Base-by-base conservation (phyloP, 2,329 filamentous ascomycete genomes). In the Neopestalotiopsis sp. region DNA sequence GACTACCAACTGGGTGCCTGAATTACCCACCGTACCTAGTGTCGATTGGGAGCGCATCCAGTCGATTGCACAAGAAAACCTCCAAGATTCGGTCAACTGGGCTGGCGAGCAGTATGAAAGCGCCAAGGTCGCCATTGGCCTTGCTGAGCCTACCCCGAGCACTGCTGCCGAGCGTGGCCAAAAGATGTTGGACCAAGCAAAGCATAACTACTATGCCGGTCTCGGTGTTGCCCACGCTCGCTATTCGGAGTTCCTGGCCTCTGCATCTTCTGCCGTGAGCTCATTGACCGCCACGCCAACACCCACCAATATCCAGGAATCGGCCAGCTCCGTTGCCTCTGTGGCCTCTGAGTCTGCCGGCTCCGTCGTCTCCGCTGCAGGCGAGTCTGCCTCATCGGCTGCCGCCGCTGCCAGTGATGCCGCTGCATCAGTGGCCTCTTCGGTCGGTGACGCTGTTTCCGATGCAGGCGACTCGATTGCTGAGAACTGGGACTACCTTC, bases 151-250 rank as follows among this genome's bases (percentile, higher is more conserved):
- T 1, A 90, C 91, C 1, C 85, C 78, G 72, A 89, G 80, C 72
- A 89, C 74, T 4, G 75, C 84, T 0, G 74, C 81, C 13, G 80
- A 81, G 69, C 81, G 76, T 78, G 86, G 79, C 70, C 91, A 82
- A 79, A 91, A 81, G 84, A 87, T 85, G 81, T 88, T 82, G 77
- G 89, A 84, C 77, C 90, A 85, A 82, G 91, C 88, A 60, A 87
- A 85, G 73, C 81, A 86, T 73, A 87, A 89, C 75, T 95, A 95
- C 79, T 95, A 94, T 74, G 91, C 94, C 71, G 93, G 91, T 12
- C 80, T 96, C 30, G 94, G 94, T 34, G 79, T 94, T 59, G 94
- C 94, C 0, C 92, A 97, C 75, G 93, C 90, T 58, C 89, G 91
- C 49, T 96, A 96, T 78, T 90, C 91, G 4, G 91, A 91, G 64